Evolutionary conservation across 2,329 filamentous ascomycete species (phyloP).

Genomic region (Aspergillus aculeatus): DNA sequence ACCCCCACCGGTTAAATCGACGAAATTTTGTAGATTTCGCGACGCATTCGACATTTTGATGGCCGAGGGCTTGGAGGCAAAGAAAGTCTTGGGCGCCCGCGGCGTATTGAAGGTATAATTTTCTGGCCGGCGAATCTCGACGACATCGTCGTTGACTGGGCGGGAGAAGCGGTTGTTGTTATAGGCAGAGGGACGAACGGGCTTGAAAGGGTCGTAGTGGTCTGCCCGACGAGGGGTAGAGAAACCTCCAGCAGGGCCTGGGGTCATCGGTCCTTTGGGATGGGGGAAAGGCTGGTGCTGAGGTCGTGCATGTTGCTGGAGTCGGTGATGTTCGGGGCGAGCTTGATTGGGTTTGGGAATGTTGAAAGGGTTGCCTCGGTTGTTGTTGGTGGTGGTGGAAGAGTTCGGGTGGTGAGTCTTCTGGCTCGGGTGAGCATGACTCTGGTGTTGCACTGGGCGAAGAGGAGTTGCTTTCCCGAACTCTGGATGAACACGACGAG

Average conservation of each 20-base stretch:
- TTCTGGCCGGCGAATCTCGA: constrained; percentile 51
- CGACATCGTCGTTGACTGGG: constrained; percentile 29
- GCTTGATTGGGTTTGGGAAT: constrained; percentile 50
- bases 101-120: constrained; percentile 50
- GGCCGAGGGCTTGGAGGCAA: constrained; percentile 50
- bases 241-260: constrained; percentile 15
- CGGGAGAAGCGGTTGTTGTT: constrained; percentile 28
- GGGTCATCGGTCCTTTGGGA: constrained; percentile 20
- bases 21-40: constrained; percentile 46
- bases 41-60: constrained; percentile 41
- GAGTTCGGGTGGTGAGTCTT: background rate
- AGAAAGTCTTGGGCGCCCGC: constrained; percentile 53
- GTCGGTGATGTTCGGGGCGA: constrained; percentile 53
- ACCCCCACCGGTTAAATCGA: constrained; percentile 52
- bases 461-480: constrained; percentile 62
- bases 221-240: constrained; percentile 29
- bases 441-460: constrained; percentile 43
- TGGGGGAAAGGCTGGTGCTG: constrained; percentile 15
- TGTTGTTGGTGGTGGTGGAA: background rate
- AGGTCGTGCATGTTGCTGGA: constrained; percentile 24
- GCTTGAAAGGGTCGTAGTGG: constrained; percentile 42
- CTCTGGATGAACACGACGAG: constrained; percentile 45
- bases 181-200: constrained; percentile 38
- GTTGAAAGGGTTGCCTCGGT: constrained; percentile 48
- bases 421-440: constrained; percentile 29